phyloP scores from a whole-genome alignment of 2,329 filamentous ascomycete species.

The Penicillium brevicompactum region DNA sequence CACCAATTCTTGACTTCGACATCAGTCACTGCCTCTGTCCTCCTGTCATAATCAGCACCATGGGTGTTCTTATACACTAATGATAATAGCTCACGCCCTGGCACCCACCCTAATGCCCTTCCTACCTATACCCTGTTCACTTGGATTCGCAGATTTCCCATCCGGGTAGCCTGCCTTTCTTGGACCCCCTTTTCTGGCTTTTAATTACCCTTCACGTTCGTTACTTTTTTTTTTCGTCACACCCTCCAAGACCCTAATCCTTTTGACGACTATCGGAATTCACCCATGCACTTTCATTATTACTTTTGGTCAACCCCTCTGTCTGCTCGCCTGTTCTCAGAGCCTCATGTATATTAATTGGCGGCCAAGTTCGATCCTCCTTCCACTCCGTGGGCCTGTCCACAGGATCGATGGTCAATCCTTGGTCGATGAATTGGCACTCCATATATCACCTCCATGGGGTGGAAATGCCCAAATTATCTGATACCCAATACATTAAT shows the following conservation, averaged over 20 bases:
- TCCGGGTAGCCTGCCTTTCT: background rate
- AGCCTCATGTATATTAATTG: constrained; percentile 7
- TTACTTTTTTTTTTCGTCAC: background rate
- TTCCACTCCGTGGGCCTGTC: background rate
- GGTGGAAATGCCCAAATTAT: background rate
- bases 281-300: background rate
- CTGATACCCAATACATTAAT: constrained; percentile 3
- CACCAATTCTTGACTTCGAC: background rate
- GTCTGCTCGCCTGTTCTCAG: background rate
- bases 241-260: background rate
- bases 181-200: background rate
- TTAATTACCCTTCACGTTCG: background rate
- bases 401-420: background rate
- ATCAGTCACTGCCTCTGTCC: background rate
- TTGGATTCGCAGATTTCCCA: background rate
- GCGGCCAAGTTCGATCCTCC: background rate
- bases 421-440: background rate
- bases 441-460: background rate
- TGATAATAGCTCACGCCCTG: constrained; percentile 18
- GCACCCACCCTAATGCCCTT: constrained; percentile 19
- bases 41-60: constrained; percentile 10
- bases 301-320: constrained; percentile 5
- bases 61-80: constrained; percentile 25
- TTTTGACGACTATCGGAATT: constrained; percentile 8
- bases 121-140: constrained; percentile 18